Base-by-base conservation (phyloP, 2,329 filamentous ascomycete genomes). In the Chalaropsis thielavioides region DNA sequence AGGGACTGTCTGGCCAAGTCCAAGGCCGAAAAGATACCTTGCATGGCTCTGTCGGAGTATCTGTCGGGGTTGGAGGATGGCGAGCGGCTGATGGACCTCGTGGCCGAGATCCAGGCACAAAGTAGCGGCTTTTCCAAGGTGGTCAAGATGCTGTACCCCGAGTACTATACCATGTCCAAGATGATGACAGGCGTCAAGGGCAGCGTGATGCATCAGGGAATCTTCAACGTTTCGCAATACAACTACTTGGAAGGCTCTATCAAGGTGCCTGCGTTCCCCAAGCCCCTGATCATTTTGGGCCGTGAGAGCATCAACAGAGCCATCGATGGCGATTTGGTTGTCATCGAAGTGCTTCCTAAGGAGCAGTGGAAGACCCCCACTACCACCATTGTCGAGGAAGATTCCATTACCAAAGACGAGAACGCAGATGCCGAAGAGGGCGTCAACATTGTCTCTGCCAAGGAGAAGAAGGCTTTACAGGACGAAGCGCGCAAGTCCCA, bases 341-440 rank as follows among this genome's bases (percentile, higher is more conserved):
- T 96, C 2, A 88, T 99, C 15, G 92, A 99, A 74, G 83, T 99
- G 2, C 79, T 99, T 1, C 91, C 94, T 0, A 89, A 92, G 73
- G 90, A 96, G 65, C 92, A 96, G 74, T 99, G 94, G 94, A 97
- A 96, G 75, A 86, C 88, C 58, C 92, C 94, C 0, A 97, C 92
- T 1, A 92, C 90, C 3, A 95, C 95, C 74, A 92, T 99, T 60
- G 86, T 99, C 40, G 94, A 99, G 69, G 94, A 99, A 73, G 92
- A 96, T 70, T 83, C 87, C 1, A 79, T 97, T 46, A 96, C 91
- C 64, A 90, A 89, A 74, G 90, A 99, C 71, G 94, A 99, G 71
- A 96, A 95, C 70, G 87, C 94, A 1, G 94, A 97, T 69, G 81
- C 82, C 6, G 83, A 81, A 31, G 87, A 87, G 54, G 80, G 95